These are phyloP conservation scores for Pezicula neosporulosa DNA, from an alignment of 2,329 filamentous ascomycete species.

Conservation along the genomic window DNA sequence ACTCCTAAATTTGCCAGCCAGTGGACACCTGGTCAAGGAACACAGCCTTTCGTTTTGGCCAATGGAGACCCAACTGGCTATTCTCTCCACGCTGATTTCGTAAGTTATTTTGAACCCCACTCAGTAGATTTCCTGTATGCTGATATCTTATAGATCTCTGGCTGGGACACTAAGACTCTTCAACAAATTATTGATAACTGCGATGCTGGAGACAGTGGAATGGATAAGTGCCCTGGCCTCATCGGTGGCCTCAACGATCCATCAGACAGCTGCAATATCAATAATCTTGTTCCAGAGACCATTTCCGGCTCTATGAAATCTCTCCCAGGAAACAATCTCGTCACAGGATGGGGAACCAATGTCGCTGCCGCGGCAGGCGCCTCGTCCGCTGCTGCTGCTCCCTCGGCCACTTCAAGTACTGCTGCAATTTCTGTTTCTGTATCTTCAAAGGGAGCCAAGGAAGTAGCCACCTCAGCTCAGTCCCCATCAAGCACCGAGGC, in stretches of 20 bases:
- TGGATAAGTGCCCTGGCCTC: conserved; percentile 60
- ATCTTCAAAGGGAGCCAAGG: too few species aligned
- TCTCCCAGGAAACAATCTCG: conserved; percentile 53
- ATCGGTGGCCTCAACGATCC: conserved; percentile 47
- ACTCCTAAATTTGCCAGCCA: conserved; percentile 62
- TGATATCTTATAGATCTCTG: conserved; percentile 62
- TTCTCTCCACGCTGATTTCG: conserved; percentile 76
- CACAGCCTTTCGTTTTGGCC: conserved; percentile 71
- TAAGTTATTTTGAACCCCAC: conserved; percentile 11
- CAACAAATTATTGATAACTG: conserved; percentile 71
- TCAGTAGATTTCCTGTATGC: not conserved
- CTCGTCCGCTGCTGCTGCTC: conserved; percentile 4
- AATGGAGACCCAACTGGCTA: conserved; percentile 76
- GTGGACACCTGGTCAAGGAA: conserved; percentile 56
- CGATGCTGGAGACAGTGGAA: conserved; percentile 54
- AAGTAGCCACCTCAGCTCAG: conserved; percentile 1
- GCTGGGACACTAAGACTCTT: conserved; percentile 69
- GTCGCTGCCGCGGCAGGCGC: conserved; percentile 3
- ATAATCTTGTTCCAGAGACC: conserved; percentile 42
- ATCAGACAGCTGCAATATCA: conserved; percentile 46
- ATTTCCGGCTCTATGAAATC: conserved; percentile 39
- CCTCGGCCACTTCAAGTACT: not conserved
- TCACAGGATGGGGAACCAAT: conserved; percentile 45
- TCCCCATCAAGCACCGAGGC: not conserved
- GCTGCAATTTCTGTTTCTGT: not conserved